Conservation (phyloP, 2,329 filamentous ascomycete species). For the Ambrosiella cleistominuta region DNA sequence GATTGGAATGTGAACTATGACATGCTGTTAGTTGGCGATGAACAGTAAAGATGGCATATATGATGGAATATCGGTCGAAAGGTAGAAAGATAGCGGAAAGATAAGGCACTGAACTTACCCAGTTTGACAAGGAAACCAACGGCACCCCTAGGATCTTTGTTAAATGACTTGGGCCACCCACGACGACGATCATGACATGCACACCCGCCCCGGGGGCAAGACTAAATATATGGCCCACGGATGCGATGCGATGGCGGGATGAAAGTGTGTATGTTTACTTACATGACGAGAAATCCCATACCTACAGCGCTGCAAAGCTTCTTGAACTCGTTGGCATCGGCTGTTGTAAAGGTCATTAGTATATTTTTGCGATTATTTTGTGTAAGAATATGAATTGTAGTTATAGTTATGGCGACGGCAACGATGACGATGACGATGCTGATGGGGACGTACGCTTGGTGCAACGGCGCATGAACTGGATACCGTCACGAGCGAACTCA, state of each 20-base stretch:
- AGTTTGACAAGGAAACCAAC: slow-evolving; percentile 56
- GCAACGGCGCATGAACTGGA: slow-evolving; percentile 44
- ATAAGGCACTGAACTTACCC: slow-evolving; percentile 26
- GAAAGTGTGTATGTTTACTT: not conserved
- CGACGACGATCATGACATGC: too few species aligned
- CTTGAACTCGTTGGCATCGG: slow-evolving; percentile 27
- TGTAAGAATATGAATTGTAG: not conserved
- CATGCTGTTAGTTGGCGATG: not conserved
- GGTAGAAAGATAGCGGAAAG: not conserved
- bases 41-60: not conserved
- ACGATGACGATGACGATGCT: not conserved
- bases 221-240: too few species aligned
- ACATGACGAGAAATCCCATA: slow-evolving; percentile 51
- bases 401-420: not conserved
- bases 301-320: slow-evolving; percentile 42
- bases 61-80: too few species aligned
- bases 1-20: slow-evolving; percentile 48
- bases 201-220: too few species aligned
- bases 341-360: slow-evolving; percentile 13
- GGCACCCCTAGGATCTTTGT: slow-evolving; percentile 25
- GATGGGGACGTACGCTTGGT: slow-evolving; percentile 35
- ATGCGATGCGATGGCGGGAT: too few species aligned
- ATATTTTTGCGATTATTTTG: not conserved
- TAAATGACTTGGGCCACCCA: too few species aligned
- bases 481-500: slow-evolving; percentile 46